A percentile compares a stretch with the other conserved stretches of the same genome.
These are phyloP conservation scores for Posidonia australis DNA, from an alignment of 106 monocot species.

Conservation along the genomic window DNA sequence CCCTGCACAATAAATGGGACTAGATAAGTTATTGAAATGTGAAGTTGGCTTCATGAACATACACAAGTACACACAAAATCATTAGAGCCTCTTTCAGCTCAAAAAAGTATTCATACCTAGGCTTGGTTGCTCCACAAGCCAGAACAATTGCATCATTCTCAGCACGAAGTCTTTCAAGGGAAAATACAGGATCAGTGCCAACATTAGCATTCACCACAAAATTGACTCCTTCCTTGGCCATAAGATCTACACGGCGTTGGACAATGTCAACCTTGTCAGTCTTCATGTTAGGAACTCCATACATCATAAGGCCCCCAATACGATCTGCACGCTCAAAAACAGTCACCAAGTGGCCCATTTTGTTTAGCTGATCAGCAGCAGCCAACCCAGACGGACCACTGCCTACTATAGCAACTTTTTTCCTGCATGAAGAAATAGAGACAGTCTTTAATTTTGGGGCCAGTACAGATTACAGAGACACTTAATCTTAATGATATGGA, in stretches of 20 bases:
- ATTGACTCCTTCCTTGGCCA: conserved; percentile 80
- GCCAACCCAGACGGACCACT: conserved; percentile 97
- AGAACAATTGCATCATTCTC: conserved; percentile 80
- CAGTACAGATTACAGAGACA: too few species aligned
- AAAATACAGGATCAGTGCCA: conserved; percentile 65
- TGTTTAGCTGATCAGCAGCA: conserved; percentile 93
- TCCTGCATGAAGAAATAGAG: conserved; percentile 36
- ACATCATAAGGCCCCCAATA: conserved; percentile 98
- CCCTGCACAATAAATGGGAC: conserved; percentile 31
- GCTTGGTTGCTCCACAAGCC: conserved; percentile 91
- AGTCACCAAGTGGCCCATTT: conserved; percentile 91
- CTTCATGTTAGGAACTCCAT: conserved; percentile 99
- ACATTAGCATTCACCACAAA: conserved; percentile 95
- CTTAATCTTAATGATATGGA: not conserved
- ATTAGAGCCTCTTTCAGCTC: too few species aligned
- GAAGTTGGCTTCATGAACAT: too few species aligned
- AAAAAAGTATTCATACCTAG: conserved; percentile 37
- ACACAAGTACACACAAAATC: too few species aligned
- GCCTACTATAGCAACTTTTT: conserved; percentile 75
- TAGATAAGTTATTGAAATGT: too few species aligned
- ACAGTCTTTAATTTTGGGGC: too few species aligned
- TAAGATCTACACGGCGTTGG: conserved; percentile 87
- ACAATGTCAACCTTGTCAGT: conserved; percentile 81
- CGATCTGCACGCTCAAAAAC: conserved; percentile 95
- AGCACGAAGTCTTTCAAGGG: conserved; percentile 41